Base-by-base conservation (phyloP, 768 basidiomycete species). In the Neoboletus brunneissimus region DNA sequence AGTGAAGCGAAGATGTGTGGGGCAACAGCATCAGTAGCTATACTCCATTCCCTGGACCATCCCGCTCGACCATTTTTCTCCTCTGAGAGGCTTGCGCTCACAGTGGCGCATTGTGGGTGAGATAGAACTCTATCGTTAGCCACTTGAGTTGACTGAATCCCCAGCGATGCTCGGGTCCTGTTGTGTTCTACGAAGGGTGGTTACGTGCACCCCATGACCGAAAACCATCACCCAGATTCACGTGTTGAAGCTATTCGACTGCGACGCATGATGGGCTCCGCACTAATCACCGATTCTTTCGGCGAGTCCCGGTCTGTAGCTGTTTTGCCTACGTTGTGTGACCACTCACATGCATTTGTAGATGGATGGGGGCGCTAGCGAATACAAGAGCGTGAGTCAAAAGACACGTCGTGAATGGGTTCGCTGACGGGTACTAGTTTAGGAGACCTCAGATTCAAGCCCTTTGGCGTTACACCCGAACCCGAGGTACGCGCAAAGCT, bases 201-300 rank as follows among this genome's bases (percentile, higher is more conserved):
- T 1, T 74, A 78, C 44, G 91, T 87, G n/a, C 75, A 81, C 45
- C 82, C 91, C 2, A 89, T 98, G 82, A 97, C 97, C 0, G 93
- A 98, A 74, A 87, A 84, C 29, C 97, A 99, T 68, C 96, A 98
- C 69, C 89, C 94, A n/a, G 96, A 98, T 64, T 82, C 91, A 23
- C 86, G 86, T 34, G 79, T 91, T 11, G 97, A 99, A 70, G 84
- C 90, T 31, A 85, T 84, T 43, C 80, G 97, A 43, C 75, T 99
- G 52, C 82, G 95, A 32, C 81, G 90, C 52, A 90, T 94, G 84
- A 94, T 91, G 85, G 89, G 94, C 12, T 87, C 88, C 10, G 88
- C 90, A 4, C 72, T 96, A 27, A 89, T 97, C 43, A 91, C 91
- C 2, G 96, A 98, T 69, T 94, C 93, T 6, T 98, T 91, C 65